Evolutionary conservation across 345 rosid genomes (phyloP).

Genomic region (Melaleuca quinquenervia): DNA sequence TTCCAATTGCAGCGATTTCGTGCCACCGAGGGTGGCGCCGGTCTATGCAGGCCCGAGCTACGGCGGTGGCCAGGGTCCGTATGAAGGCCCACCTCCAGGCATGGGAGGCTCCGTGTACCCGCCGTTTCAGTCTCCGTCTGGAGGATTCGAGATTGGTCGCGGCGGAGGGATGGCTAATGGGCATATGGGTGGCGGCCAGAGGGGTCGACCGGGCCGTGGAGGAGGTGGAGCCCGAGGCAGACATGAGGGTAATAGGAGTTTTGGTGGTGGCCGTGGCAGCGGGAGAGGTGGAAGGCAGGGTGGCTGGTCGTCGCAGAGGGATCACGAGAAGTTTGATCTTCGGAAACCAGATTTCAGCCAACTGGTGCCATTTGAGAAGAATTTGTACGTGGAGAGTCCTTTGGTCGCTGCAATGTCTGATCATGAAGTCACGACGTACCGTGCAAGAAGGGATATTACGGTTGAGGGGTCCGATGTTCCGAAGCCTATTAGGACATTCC

Average conservation of each 20-base stretch:
- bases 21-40: not conserved
- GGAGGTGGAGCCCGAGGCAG: not conserved
- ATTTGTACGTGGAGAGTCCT: conserved; percentile 65
- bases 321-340: conserved; percentile 52
- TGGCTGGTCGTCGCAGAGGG: conserved; percentile 40
- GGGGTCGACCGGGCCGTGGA: conserved; percentile 3
- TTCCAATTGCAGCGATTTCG: not conserved
- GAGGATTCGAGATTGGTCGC: conserved; percentile 38
- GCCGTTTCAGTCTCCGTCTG: conserved; percentile 41
- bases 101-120: conserved; percentile 20
- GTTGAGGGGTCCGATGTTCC: conserved; percentile 86
- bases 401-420: conserved; percentile 59
- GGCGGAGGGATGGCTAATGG: conserved; percentile 12
- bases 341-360: conserved; percentile 67
- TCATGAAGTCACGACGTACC: conserved; percentile 47
- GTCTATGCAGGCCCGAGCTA: not conserved
- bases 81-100: conserved; percentile 2
- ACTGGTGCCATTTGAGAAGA: conserved; percentile 80
- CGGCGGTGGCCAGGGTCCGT: not conserved
- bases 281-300: conserved; percentile 44
- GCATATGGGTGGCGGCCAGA: conserved; percentile 14
- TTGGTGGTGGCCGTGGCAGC: conserved; percentile 15
- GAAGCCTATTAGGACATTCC: conserved; percentile 58
- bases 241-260: conserved; percentile 12
- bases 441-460: conserved; percentile 52